Conservation (phyloP, 805 yeast genomes). For the Pichia rugopelliculosa region DNA sequence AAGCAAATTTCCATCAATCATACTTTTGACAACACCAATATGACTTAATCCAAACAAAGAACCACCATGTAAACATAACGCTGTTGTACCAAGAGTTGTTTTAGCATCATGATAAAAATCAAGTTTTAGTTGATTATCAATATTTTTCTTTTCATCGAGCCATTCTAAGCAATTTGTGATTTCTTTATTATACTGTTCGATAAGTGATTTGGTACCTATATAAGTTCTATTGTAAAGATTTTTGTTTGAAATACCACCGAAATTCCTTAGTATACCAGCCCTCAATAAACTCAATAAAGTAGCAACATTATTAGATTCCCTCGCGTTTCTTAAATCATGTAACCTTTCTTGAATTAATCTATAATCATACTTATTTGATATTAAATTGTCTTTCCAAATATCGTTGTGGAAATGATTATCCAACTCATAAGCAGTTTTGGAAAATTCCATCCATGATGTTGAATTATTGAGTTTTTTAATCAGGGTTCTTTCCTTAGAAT, state of each 20-base stretch:
- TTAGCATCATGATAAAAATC: constrained; percentile 81
- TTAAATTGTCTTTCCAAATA: constrained; percentile 76
- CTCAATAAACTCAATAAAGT: constrained; percentile 60
- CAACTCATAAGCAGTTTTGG: constrained; percentile 38
- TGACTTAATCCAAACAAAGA: constrained; percentile 92
- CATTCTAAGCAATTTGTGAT: constrained; percentile 55
- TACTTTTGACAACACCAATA: constrained; percentile 81
- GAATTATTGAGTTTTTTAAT: constrained; percentile 3
- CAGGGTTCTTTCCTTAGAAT: constrained; percentile 11
- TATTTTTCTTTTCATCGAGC: constrained; percentile 18
- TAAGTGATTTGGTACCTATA: constrained; percentile 80
- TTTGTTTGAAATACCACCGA: constrained; percentile 83
- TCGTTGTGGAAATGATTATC: constrained; percentile 49
- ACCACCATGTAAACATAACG: constrained; percentile 89
- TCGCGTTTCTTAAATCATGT: constrained; percentile 52
- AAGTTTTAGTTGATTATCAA: constrained; percentile 45
- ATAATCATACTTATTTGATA: constrained; percentile 77
- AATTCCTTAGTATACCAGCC: constrained; percentile 80
- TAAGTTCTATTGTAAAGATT: constrained; percentile 74
- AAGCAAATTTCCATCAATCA: constrained; percentile 64
- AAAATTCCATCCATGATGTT: constrained; percentile 60
- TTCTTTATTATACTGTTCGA: constrained; percentile 79
- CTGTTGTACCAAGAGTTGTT: constrained; percentile 86
- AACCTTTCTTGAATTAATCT: constrained; percentile 70
- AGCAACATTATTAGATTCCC: constrained; percentile 50